Conservation (phyloP, 352 stramenopile species). For the Paralagenidium karlingii region DNA sequence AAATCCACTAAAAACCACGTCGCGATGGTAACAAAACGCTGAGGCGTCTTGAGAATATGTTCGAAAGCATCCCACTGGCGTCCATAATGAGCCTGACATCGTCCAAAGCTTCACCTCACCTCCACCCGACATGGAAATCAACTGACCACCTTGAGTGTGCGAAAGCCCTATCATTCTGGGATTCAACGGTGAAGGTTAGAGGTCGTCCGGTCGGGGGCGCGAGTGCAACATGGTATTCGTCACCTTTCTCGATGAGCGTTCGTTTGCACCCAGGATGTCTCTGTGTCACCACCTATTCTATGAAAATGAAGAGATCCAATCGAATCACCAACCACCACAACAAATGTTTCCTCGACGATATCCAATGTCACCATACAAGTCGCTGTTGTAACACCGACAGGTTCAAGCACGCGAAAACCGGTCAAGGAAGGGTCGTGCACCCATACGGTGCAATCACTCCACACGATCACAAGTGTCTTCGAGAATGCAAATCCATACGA, state of each 20-base stretch:
- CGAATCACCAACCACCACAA: too few relatives aligned
- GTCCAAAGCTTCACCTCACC: conserved; percentile 37
- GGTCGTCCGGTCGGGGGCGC: too few relatives aligned
- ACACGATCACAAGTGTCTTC: too few relatives aligned
- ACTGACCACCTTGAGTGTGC: too few relatives aligned
- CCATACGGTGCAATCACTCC: too few relatives aligned
- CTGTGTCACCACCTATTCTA: too few relatives aligned
- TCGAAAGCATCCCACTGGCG: conserved; percentile 26
- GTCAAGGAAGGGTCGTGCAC: too few relatives aligned
- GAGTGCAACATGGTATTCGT: neutral
- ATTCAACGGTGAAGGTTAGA: neutral
- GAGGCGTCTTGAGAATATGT: conserved; percentile 23
- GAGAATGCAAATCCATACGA: too few relatives aligned
- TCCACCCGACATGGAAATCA: conserved; percentile 15
- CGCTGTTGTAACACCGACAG: too few relatives aligned
- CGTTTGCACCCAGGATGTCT: neutral
- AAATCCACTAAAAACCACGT: conserved; percentile 43
- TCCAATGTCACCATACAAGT: too few relatives aligned
- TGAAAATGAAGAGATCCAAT: conserved; percentile 1
- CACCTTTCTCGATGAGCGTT: neutral
- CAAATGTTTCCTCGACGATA: too few relatives aligned
- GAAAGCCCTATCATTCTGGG: neutral
- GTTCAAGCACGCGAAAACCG: too few relatives aligned
- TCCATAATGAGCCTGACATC: conserved; percentile 14
- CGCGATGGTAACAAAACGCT: conserved; percentile 14